Evolutionary conservation across 345 rosid genomes (phyloP).

Genomic region (Nephelium lappaceum): DNA sequence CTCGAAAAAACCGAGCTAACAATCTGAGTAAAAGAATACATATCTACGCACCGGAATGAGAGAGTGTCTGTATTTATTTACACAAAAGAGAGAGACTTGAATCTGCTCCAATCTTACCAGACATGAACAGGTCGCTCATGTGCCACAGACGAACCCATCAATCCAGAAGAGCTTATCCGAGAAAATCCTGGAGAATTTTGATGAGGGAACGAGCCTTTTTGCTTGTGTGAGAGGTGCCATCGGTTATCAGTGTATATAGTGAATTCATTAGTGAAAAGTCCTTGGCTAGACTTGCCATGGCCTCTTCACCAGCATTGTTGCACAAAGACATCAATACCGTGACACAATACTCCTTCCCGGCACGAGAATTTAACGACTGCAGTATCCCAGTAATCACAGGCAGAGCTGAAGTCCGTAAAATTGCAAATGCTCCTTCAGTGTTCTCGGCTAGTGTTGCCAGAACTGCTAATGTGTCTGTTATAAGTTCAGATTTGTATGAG

Average conservation of each 20-base stretch:
- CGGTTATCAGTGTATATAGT: constrained; percentile 42
- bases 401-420: constrained; percentile 51
- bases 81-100: neutral
- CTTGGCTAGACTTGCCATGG: constrained; percentile 37
- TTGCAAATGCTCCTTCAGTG: constrained; percentile 49
- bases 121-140: constrained; percentile 30
- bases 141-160: constrained; percentile 14
- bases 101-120: constrained; percentile 13
- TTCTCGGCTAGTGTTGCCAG: constrained; percentile 56
- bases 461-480: constrained; percentile 64
- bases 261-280: constrained; percentile 44
- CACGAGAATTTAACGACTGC: constrained; percentile 36
- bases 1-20: constrained; percentile 48
- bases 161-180: constrained; percentile 32
- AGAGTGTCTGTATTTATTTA: constrained; percentile 27
- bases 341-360: constrained; percentile 61
- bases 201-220: constrained; percentile 50
- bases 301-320: constrained; percentile 51
- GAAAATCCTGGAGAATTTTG: constrained; percentile 46
- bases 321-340: constrained; percentile 56
- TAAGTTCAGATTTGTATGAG: constrained; percentile 49
- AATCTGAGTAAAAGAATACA: neutral
- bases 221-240: constrained; percentile 46
- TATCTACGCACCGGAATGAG: neutral
- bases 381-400: constrained; percentile 37